phyloP scores from a whole-genome alignment of 257 asterid genomes.

The Ophiorrhiza pumila region DNA sequence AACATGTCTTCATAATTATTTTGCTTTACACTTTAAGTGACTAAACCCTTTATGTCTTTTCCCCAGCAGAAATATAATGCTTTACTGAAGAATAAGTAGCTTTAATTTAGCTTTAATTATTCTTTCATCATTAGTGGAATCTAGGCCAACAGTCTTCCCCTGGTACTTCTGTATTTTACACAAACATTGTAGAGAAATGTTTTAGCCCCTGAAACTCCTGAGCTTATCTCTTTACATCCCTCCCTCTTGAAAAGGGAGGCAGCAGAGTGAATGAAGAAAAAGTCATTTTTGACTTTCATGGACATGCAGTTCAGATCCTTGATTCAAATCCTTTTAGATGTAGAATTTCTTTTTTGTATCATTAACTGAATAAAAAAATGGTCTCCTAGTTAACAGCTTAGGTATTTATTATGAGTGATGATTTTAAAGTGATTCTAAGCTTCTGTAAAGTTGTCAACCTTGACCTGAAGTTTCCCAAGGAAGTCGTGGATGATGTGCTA shows the following conservation, averaged over 20 bases:
- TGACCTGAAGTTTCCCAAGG: neutral
- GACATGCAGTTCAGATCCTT: neutral
- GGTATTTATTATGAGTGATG: neutral
- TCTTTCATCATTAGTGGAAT: neutral
- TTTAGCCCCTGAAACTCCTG: constrained; percentile 6
- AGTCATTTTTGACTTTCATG: neutral
- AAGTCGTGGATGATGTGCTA: constrained; percentile 1
- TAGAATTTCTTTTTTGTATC: neutral
- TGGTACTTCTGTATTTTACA: neutral
- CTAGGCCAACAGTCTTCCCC: constrained; percentile 9
- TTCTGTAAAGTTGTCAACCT: neutral
- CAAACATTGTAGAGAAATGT: neutral
- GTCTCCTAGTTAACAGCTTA: neutral
- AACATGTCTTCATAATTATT: constrained; percentile 28
- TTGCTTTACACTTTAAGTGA: constrained; percentile 20
- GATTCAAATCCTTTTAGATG: neutral
- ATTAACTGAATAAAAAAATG: neutral
- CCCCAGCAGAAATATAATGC: constrained; percentile 9
- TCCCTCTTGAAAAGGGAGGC: neutral
- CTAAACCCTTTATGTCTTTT: constrained; percentile 11
- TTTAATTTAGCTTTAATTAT: constrained; percentile 16
- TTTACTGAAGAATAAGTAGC: constrained; percentile 11
- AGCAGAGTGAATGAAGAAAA: neutral
- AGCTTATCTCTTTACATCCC: neutral
- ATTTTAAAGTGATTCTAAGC: neutral